Base-by-base conservation (phyloP, 495 filamentous ascomycete genomes). In the Penicillium mononematosum region DNA sequence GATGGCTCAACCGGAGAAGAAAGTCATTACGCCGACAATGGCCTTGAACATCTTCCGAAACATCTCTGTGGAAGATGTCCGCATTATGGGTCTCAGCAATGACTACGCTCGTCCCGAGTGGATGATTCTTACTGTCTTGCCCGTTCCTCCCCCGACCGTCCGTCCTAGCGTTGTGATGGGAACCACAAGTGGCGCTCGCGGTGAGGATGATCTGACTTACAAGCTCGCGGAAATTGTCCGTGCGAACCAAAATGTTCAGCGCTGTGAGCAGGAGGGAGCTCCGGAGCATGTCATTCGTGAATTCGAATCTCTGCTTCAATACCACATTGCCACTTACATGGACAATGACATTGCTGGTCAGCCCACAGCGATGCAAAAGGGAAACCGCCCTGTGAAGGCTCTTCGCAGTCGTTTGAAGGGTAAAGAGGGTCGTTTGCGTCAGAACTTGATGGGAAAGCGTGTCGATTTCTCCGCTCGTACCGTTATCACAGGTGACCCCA, bases 391-490 rank as follows among this genome's bases (percentile, higher is more conserved):
- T 0, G 89, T 99, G 58, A 99, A 99, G 77, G 88, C 92, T 24
- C 92, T 99, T 62, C 90, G 94, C 50, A 92, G 90, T 58, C 91
- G 94, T 76, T 75, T 99, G 62, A 99, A 99, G 81, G 94, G 95
- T 54, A 99, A 99, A 68, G 94, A 99, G 72, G 94, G 94, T 65
- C 90, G 94, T 75, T 80, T 99, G 16, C 90, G 94, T 71, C 94
- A 95, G 64, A 99, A 98, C 68, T 81, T 98, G 77, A 98, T 98
- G 94, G 94, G 94, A 41, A 99, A 99, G 75, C 94, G 94, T 82
- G 94, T 99, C 32, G 94, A 99, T 66, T 99, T 99, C 72, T 99
- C 94, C 1, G 95, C 94, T 17, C 95, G 94, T 86, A 99, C 94
- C 27, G 94, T 99, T 72, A 98, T 98, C 68, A 98, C 94, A 53